These are phyloP conservation scores for Phytopythium delawarense DNA, from an alignment of 352 stramenopile genomes.

Conservation along the genomic window DNA sequence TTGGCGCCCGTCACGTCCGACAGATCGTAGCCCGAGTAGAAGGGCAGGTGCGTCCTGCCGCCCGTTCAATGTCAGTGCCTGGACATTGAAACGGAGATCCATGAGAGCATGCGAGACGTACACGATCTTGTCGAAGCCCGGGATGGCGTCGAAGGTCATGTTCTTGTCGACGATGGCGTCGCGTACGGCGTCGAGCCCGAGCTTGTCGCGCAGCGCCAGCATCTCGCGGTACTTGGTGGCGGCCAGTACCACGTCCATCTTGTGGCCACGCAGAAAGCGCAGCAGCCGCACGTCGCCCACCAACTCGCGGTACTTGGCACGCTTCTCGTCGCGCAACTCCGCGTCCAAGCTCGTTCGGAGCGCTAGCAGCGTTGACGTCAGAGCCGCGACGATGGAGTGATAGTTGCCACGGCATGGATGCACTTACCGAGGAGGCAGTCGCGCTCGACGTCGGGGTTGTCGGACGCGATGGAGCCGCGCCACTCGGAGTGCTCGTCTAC, in stretches of 20 bases:
- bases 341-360: conserved; percentile 59
- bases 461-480: conserved; percentile 62
- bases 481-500: conserved; percentile 59
- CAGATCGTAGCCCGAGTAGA: conserved; percentile 60
- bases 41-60: conserved; percentile 40
- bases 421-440: conserved; percentile 49
- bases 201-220: conserved; percentile 49
- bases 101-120: conserved; percentile 8
- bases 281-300: conserved; percentile 60
- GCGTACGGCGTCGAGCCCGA: conserved; percentile 57
- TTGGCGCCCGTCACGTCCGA: conserved; percentile 30
- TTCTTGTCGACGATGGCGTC: conserved; percentile 44
- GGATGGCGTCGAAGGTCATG: conserved; percentile 26
- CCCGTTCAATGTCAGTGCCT: too few species aligned
- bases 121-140: conserved; percentile 67
- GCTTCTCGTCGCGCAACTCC: conserved; percentile 36
- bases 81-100: too few species aligned
- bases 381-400: not conserved
- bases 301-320: conserved; percentile 40
- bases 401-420: not conserved
- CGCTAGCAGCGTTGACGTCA: conserved; percentile 21
- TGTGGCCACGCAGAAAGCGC: conserved; percentile 68
- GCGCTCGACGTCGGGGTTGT: conserved; percentile 56
- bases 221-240: conserved; percentile 67
- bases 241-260: conserved; percentile 63